Evolutionary conservation across 306 rosid genomes (phyloP).

Genomic region (Malus sylvestris): DNA sequence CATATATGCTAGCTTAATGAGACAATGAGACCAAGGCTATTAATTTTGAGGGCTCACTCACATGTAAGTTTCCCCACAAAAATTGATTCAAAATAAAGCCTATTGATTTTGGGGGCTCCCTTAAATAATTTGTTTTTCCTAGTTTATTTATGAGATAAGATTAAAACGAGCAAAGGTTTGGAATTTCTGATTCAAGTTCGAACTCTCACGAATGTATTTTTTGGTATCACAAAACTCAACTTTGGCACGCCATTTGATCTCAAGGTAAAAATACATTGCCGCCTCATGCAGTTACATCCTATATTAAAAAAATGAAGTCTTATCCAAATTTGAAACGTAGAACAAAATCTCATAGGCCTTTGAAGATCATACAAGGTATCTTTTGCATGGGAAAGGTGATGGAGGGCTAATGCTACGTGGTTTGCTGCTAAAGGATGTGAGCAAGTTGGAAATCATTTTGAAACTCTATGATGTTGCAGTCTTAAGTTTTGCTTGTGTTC

Average conservation of each 20-base stretch:
- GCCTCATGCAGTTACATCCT: accelerated
- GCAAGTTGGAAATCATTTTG: not conserved
- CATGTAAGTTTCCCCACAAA: not conserved
- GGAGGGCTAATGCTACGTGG: not conserved
- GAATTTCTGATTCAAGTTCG: not conserved
- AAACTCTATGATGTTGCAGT: not conserved
- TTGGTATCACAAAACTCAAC: accelerated
- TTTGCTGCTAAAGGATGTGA: not conserved
- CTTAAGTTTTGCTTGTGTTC: not conserved
- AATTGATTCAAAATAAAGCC: not conserved
- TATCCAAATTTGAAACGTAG: not conserved
- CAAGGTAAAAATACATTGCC: no score
- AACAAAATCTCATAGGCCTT: not conserved
- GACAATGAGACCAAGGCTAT: slow-evolving; percentile 14
- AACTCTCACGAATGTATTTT: no score
- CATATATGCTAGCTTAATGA: not conserved
- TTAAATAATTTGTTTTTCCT: no score
- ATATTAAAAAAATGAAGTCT: not conserved
- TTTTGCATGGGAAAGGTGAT: not conserved
- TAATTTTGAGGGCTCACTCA: not conserved
- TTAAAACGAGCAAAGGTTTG: no score
- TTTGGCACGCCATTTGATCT: no score
- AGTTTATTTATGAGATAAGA: no score
- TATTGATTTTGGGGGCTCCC: not conserved
- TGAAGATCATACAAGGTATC: not conserved